phyloP scores from a whole-genome alignment of 225 moss, liverwort and hornwort species.

The Marchantia polymorpha region DNA sequence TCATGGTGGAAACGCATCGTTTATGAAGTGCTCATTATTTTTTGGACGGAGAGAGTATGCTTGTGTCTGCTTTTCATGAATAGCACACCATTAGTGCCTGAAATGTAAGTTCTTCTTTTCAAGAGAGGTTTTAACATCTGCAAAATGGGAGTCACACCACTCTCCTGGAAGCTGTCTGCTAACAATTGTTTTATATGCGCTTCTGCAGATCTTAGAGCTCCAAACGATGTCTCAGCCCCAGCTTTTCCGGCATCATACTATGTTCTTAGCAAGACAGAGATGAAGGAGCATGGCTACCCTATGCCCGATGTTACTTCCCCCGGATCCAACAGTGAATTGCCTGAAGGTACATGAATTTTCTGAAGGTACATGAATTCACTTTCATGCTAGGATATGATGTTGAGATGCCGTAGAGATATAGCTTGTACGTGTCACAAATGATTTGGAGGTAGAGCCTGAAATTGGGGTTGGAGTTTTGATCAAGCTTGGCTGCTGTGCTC shows the following conservation, averaged over 20 bases:
- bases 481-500: not conserved
- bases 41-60: too few relatives aligned
- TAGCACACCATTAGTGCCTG: too few relatives aligned
- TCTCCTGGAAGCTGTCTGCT: not conserved
- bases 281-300: conserved; percentile 77
- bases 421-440: not conserved
- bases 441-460: not conserved
- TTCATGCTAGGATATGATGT: not conserved
- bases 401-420: not conserved
- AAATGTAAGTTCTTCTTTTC: too few relatives aligned
- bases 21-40: too few relatives aligned
- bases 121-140: too few relatives aligned
- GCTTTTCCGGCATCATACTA: conserved; percentile 56
- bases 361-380: not conserved
- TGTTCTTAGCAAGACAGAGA: conserved; percentile 60
- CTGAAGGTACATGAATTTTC: conserved; percentile 31
- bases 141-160: not conserved
- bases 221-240: conserved; percentile 11
- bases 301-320: conserved; percentile 37
- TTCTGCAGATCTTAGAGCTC: conserved; percentile 11
- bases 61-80: too few relatives aligned
- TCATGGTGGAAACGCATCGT: too few relatives aligned
- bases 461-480: not conserved
- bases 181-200: not conserved
- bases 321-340: conserved; percentile 29